Evolutionary conservation across 768 basidiomycete genomes (phyloP).

Genomic region (Leccinum incarnatum): DNA sequence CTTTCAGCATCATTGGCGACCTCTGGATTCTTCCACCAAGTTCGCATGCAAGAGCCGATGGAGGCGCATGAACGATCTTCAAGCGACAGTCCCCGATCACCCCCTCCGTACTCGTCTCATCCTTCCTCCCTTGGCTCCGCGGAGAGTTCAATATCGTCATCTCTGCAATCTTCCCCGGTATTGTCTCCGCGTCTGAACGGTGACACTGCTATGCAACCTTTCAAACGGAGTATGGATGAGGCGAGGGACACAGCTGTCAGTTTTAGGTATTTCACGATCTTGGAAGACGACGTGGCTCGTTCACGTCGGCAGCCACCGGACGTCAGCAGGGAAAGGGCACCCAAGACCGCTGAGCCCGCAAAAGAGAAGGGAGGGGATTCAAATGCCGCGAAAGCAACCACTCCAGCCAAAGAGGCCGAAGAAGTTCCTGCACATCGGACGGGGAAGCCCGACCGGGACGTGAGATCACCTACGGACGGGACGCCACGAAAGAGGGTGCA

Average conservation of each 20-base stretch:
- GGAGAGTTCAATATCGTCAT: constrained; percentile 22
- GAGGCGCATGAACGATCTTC: constrained; percentile 15
- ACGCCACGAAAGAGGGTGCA: constrained; percentile 60
- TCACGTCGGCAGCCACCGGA: constrained; percentile 19
- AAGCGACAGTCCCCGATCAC: constrained; percentile 25
- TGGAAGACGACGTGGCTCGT: constrained; percentile 40
- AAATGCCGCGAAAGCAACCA: constrained; percentile 11
- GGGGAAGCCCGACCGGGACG: constrained; percentile 21
- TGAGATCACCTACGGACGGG: constrained; percentile 31
- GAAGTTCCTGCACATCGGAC: constrained; percentile 13
- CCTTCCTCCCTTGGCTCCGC: constrained; percentile 31
- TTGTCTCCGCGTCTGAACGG: constrained; percentile 25
- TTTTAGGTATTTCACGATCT: constrained; percentile 44
- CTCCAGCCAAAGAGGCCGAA: constrained; percentile 7
- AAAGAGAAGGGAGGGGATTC: constrained; percentile 11
- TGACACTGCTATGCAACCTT: constrained; percentile 33
- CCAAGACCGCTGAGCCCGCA: constrained; percentile 3
- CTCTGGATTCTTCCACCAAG: constrained; percentile 51
- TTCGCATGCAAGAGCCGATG: constrained; percentile 33
- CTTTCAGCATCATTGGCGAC: constrained; percentile 70
- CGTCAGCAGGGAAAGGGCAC: constrained; percentile 10
- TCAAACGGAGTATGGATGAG: constrained; percentile 48
- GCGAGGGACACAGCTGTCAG: constrained; percentile 45
- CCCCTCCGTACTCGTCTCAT: constrained; percentile 37
- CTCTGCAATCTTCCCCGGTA: constrained; percentile 13